Percentiles rank a stretch among this genome's conserved stretches.
These are phyloP conservation scores for Nakazawaea ishiwadae DNA, from an alignment of 805 yeast species.

Conservation along the genomic window DNA sequence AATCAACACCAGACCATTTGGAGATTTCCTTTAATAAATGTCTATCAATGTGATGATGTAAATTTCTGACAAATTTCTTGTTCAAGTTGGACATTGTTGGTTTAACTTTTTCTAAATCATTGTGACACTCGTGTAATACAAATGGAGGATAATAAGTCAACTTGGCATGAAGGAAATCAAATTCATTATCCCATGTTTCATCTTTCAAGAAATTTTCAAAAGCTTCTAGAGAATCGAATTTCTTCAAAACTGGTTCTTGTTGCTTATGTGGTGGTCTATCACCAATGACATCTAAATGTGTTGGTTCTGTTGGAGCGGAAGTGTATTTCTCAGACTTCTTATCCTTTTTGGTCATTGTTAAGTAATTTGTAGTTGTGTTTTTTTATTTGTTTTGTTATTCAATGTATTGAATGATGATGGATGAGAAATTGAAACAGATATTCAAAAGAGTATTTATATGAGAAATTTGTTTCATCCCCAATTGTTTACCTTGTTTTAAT, in stretches of 20 bases:
- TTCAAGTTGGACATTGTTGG: slow-evolving; percentile 69
- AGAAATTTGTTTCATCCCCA: too few species aligned
- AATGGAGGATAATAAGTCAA: slow-evolving; percentile 72
- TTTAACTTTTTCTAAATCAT: slow-evolving; percentile 66
- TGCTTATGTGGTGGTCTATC: slow-evolving; percentile 10
- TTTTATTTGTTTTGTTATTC: neutral
- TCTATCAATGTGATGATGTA: slow-evolving; percentile 70
- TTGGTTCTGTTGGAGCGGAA: slow-evolving; percentile 12
- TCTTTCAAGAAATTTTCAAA: slow-evolving; percentile 64
- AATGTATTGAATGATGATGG: neutral
- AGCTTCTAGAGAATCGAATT: slow-evolving; percentile 58
- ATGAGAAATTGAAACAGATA: neutral
- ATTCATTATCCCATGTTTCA: slow-evolving; percentile 75
- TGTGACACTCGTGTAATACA: slow-evolving; percentile 59
- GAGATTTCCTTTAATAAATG: slow-evolving; percentile 66
- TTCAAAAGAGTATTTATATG: neutral
- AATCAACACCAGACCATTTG: slow-evolving; percentile 51
- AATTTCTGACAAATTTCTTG: slow-evolving; percentile 65
- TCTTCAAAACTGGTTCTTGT: slow-evolving; percentile 21
- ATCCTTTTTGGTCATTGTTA: slow-evolving; percentile 9
- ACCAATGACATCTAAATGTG: slow-evolving; percentile 11
- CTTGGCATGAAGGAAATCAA: slow-evolving; percentile 63
- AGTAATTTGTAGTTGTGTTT: neutral
- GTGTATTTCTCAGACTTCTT: slow-evolving; percentile 9
- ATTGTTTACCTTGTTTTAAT: too few species aligned